These are phyloP conservation scores for Lobosporangium transversale DNA, from an alignment of 192 early-diverging fungal genomes.

Conservation along the genomic window DNA sequence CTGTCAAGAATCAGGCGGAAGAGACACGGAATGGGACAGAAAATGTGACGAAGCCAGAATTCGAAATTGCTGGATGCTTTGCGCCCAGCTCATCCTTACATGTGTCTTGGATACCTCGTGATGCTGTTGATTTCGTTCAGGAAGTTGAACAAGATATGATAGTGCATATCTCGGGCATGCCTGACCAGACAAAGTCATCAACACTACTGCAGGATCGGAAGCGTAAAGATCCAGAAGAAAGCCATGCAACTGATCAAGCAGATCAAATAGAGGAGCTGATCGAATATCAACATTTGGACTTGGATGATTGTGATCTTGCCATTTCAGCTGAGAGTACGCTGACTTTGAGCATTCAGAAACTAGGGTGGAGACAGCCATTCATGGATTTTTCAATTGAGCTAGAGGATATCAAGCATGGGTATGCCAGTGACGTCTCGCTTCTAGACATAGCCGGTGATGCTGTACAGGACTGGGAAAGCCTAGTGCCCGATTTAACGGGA, in stretches of 20 bases:
- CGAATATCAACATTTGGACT: constrained; percentile 41
- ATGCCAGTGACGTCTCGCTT: constrained; percentile 10
- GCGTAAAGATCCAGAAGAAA: constrained; percentile 45
- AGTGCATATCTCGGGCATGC: constrained; percentile 26
- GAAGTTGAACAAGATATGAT: constrained; percentile 39
- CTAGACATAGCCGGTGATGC: constrained; percentile 22
- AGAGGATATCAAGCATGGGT: constrained; percentile 2
- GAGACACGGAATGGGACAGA: not conserved
- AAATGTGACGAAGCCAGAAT: not conserved
- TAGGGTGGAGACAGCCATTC: constrained; percentile 46
- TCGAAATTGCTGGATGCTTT: constrained; percentile 42
- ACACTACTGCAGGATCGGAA: constrained; percentile 31
- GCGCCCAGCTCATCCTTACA: constrained; percentile 33
- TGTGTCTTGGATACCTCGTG: constrained; percentile 35
- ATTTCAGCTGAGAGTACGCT: constrained; percentile 17
- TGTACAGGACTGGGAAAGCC: constrained; percentile 35
- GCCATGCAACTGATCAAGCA: constrained; percentile 4
- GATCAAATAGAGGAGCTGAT: constrained; percentile 12
- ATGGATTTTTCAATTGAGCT: constrained; percentile 16
- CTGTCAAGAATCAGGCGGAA: not conserved
- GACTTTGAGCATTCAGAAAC: constrained; percentile 17
- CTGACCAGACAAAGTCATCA: constrained; percentile 38
- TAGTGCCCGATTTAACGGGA: not conserved
- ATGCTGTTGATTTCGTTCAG: constrained; percentile 18
- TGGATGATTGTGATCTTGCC: constrained; percentile 39